Base-by-base conservation (phyloP, 1,284 basidiomycete species). In the Ustilago sp. region DNA sequence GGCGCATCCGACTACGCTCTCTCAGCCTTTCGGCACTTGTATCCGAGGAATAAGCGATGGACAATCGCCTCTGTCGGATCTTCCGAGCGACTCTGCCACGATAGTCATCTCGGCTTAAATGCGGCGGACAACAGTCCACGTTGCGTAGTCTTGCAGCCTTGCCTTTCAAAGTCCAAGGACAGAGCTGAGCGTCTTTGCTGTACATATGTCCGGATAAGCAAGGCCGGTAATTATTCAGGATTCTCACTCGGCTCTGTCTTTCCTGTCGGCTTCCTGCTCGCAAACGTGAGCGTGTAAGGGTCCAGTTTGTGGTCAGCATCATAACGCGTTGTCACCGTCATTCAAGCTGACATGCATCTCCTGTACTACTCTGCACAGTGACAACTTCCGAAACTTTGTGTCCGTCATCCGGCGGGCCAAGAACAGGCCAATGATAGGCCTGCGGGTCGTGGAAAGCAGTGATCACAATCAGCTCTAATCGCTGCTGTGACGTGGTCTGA, bases 321-420 rank as follows among this genome's bases (percentile, higher is more conserved):
- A 48, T 28, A 9, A 28, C 45, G 45, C 45, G n/a, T 50, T 13
- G 13, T 7, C 31, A 59, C 38, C 45, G 57, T 59, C 34, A 59
- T 19, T 19, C 47, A 36, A 39, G 58, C 58, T 60, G 35, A 52
- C 58, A 41, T 39, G 17, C 28, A 7, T 39, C 15, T 32, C 8
- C 36, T 23, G 8, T 47, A 17, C 31, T 6, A 41, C 35, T 38
- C 12, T 38, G 38, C 23, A 28, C 23, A 28, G 23, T 28, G 23
- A 28, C 0, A 28, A 28, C 23, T 28, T 28, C 23, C 23, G 23
- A 28, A 28, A 28, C 23, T 28, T 45, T 19, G 43, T 19, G 43
- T 45, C n/a, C 43, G n/a, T 11, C 7, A 15, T 19, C 43, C 43
- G 43, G n/a, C 43, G 43, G 43, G n/a, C 43, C 43, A 7, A 45